A percentile compares a stretch with the other conserved stretches of the same genome.
Conservation (phyloP, 768 basidiomycete genomes). For the Collybiopsis confluens region DNA sequence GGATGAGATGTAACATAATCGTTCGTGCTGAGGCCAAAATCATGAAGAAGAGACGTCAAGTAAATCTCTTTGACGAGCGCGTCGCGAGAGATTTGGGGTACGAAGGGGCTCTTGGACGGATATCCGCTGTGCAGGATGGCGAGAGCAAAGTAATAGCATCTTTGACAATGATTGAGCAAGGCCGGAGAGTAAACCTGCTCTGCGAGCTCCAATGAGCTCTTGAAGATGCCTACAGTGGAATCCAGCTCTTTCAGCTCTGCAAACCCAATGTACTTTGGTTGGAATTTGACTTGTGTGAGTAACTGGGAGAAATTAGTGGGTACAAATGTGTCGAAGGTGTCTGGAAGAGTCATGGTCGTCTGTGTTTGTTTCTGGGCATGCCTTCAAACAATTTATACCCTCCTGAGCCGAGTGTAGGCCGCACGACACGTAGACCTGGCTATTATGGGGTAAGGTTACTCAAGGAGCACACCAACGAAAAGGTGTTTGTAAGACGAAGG, state of each 20-base stretch:
- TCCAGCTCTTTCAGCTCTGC: too few relatives aligned
- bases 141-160: not conserved
- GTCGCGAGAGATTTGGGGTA: not conserved
- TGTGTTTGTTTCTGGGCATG: too few relatives aligned
- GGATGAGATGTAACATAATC: slow-evolving; percentile 6
- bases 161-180: not conserved
- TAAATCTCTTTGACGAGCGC: slow-evolving; percentile 6
- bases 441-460: too few relatives aligned
- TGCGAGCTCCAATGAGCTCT: not conserved
- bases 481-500: too few relatives aligned
- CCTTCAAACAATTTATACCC: too few relatives aligned
- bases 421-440: too few relatives aligned
- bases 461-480: too few relatives aligned
- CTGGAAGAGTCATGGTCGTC: too few relatives aligned
- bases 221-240: not conserved
- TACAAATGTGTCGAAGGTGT: not conserved
- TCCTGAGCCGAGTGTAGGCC: too few relatives aligned
- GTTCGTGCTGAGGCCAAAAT: slow-evolving; percentile 9
- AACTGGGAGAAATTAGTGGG: not conserved
- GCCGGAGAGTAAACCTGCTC: not conserved
- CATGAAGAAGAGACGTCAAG: slow-evolving; percentile 12
- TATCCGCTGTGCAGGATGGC: not conserved
- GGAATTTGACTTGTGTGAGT: not conserved
- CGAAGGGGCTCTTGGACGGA: not conserved
- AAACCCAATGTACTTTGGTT: not conserved